Conservation (phyloP, 371 early-diverging fungal genomes). For the Dinochytrium kinnereticum region DNA sequence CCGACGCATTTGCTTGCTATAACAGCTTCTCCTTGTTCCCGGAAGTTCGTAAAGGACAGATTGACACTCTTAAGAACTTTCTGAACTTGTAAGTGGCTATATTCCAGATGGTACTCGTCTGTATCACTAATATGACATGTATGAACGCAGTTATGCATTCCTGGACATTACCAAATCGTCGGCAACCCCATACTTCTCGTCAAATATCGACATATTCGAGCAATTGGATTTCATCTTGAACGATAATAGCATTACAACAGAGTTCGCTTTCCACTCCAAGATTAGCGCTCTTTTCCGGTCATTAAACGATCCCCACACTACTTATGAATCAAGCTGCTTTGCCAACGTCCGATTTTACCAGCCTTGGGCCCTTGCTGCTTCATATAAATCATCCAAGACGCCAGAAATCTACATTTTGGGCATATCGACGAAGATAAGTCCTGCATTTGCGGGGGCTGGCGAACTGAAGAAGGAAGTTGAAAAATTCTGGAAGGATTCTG, state of each 20-base stretch:
- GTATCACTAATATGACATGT: no score
- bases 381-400: no score
- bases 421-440: not conserved
- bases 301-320: conserved; percentile 21
- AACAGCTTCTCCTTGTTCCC: conserved; percentile 20
- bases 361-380: conserved; percentile 11
- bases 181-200: conserved; percentile 11
- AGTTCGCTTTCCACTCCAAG: conserved; percentile 11
- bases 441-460: not conserved
- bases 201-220: not conserved
- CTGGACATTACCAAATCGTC: conserved; percentile 2
- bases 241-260: conserved; percentile 15
- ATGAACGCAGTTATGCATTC: conserved; percentile 13
- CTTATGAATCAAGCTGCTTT: conserved; percentile 20
- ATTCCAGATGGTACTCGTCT: no score
- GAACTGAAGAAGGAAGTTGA: not conserved
- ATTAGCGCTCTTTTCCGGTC: conserved; percentile 3
- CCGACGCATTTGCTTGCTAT: conserved; percentile 23
- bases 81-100: conserved; percentile 14
- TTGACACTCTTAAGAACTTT: conserved; percentile 25
- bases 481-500: conserved; percentile 1
- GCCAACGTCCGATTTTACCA: not conserved
- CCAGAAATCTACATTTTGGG: conserved; percentile 11
- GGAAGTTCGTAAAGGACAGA: conserved; percentile 20
- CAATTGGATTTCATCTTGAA: conserved; percentile 13